Evolutionary conservation across 2,329 filamentous ascomycete species (phyloP), one percentile per base, ranked within the genome.

Genomic region (Chaetomiaceae sp.): DNA sequence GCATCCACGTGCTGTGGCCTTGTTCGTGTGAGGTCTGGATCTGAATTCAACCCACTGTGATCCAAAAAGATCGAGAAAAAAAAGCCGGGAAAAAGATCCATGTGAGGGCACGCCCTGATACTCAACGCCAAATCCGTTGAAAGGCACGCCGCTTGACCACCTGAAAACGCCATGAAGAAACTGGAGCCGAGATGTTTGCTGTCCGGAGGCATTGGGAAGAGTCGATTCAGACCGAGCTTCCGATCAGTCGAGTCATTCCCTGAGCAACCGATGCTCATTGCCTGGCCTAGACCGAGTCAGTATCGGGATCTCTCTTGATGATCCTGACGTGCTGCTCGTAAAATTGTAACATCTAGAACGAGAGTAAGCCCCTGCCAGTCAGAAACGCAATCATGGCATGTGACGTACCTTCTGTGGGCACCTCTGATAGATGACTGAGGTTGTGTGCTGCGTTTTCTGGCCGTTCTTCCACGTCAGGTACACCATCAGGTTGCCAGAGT

Each of bases 391-490:
- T 13, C 30, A 33, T 33, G 14, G 12, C 7, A 16, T 14, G 33
- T 12, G 42, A 48, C 70, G 50, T 65, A 86, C 85, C 76, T 85
- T 87, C 63, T 92, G 87, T 0, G 88, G 88, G 58, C 86, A 90
- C 59, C 89, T 84, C 61, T 82, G 77, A 61, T 91, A 87, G 7
- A 90, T 77, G 13, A 83, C 75, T 17, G 74, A 66, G 14, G 87
- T 81, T 9, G 81, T 76, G 61, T 92, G 87, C 62, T 87, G 83
- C 1, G 86, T 87, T 71, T 89, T 90, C 42, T 80, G 73, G 8
- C 82, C 82, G 54, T 85, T 82, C 60, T 82, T 84, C 87, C 88
- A 92, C 12, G 81, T 80, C 27, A 91, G 69, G 59, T 85, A 89
- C 1, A 86, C 86, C 27, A 82, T 75, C 13, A 88, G 72, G 53